Conservation (phyloP, 805 yeast species). For the Starmerella riodocensis region DNA sequence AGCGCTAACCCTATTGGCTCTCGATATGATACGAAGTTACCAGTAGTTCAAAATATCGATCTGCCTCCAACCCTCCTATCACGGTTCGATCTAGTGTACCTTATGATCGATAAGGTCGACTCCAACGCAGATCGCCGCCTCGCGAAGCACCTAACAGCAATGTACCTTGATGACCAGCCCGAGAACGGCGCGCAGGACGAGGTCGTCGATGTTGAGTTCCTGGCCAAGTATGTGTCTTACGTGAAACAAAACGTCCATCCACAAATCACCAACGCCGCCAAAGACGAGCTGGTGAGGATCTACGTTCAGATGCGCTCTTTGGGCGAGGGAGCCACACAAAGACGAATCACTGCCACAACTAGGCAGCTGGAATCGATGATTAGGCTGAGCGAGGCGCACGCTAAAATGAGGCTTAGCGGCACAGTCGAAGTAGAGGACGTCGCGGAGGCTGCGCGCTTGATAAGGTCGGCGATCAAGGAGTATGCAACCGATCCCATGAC, state of each 20-base stretch:
- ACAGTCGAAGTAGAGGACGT: constrained; percentile 71
- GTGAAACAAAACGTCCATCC: constrained; percentile 82
- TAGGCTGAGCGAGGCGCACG: constrained; percentile 89
- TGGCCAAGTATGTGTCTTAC: constrained; percentile 80
- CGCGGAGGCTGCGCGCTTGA: constrained; percentile 81
- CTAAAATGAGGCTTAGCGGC: constrained; percentile 76
- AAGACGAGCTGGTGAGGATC: constrained; percentile 67
- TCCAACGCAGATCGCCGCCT: constrained; percentile 69
- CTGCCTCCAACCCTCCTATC: constrained; percentile 92
- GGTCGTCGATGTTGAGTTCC: constrained; percentile 71
- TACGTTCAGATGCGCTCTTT: constrained; percentile 89
- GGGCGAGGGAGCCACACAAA: constrained; percentile 86
- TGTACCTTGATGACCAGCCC: constrained; percentile 83
- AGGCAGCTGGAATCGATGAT: constrained; percentile 95
- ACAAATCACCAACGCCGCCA: constrained; percentile 65
- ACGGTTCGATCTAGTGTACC: constrained; percentile 85
- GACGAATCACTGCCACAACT: constrained; percentile 93
- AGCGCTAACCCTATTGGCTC: constrained; percentile 97
- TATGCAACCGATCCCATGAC: constrained; percentile 97
- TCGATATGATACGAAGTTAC: constrained; percentile 83
- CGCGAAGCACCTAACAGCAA: constrained; percentile 78
- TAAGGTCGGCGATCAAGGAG: constrained; percentile 87
- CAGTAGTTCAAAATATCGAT: constrained; percentile 91
- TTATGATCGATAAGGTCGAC: constrained; percentile 85
- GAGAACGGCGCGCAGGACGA: constrained; percentile 54